Evolutionary conservation across 345 rosid species (phyloP).

Genomic region (Eucalyptus caleyi): DNA sequence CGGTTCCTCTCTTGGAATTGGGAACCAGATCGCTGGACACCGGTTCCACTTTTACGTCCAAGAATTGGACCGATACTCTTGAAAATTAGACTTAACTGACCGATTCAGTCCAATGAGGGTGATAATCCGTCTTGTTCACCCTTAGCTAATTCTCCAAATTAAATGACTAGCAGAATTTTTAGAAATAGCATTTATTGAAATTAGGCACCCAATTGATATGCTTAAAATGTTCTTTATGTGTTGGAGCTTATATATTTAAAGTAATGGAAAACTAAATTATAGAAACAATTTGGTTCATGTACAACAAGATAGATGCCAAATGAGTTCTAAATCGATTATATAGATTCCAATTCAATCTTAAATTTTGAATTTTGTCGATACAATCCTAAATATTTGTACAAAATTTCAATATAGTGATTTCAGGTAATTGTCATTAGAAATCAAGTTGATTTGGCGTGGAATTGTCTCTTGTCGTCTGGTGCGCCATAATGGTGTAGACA

Average conservation of each 20-base stretch:
- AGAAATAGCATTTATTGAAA: background rate
- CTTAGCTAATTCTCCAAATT: background rate
- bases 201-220: background rate
- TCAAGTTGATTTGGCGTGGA: background rate
- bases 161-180: background rate
- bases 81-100: too few species aligned
- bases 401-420: background rate
- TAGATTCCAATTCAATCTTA: background rate
- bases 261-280: background rate
- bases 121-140: too few species aligned
- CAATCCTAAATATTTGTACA: too few species aligned
- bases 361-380: background rate
- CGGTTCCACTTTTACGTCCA: too few species aligned
- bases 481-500: background rate
- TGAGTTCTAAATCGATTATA: background rate
- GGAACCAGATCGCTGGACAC: too few species aligned
- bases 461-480: fast-evolving
- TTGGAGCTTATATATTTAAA: background rate
- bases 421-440: background rate
- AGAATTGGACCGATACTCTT: too few species aligned
- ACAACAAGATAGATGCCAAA: background rate
- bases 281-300: background rate
- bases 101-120: fast-evolving
- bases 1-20: too few species aligned
- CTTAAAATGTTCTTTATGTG: background rate